Conservation (phyloP, 805 yeast genomes). For the Cyberlindnera petersonii region DNA sequence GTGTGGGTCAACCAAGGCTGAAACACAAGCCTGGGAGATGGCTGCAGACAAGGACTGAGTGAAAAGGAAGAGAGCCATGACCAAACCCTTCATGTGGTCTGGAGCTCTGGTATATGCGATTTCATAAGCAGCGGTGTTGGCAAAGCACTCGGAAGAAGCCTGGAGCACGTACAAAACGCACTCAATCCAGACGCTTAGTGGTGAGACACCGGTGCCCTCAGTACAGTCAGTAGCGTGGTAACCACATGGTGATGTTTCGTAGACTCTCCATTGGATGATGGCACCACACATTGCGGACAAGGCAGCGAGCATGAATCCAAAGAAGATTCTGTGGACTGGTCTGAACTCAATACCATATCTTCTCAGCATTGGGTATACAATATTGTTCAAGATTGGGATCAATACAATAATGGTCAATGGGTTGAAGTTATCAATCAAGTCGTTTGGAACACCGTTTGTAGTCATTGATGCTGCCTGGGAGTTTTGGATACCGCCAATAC, state of each 20-base stretch:
- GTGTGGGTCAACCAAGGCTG: constrained; percentile 66
- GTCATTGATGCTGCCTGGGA: constrained; percentile 70
- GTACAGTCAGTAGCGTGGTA: constrained; percentile 54
- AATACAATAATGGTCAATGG: constrained; percentile 74
- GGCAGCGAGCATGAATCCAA: constrained; percentile 66
- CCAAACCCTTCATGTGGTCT: constrained; percentile 41
- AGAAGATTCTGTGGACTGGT: constrained; percentile 68
- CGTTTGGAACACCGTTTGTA: constrained; percentile 75
- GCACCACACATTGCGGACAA: constrained; percentile 29
- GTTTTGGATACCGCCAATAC: constrained; percentile 42
- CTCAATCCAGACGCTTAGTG: constrained; percentile 66
- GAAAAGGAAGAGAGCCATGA: constrained; percentile 54
- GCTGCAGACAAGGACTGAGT: constrained; percentile 79
- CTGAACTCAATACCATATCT: constrained; percentile 48
- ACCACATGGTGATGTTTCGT: constrained; percentile 71
- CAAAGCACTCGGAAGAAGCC: constrained; percentile 74
- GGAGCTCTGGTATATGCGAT: constrained; percentile 86
- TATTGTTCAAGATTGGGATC: constrained; percentile 64
- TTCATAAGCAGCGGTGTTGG: constrained; percentile 77
- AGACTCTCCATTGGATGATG: constrained; percentile 66
- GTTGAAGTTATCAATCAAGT: constrained; percentile 70
- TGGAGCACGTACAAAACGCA: constrained; percentile 62
- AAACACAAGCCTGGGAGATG: constrained; percentile 68
- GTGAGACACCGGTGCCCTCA: constrained; percentile 24
- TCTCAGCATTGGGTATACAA: constrained; percentile 51